These are phyloP conservation scores for Prototheca stagnorum DNA, from an alignment of 163 green algal species.

Conservation along the genomic window DNA sequence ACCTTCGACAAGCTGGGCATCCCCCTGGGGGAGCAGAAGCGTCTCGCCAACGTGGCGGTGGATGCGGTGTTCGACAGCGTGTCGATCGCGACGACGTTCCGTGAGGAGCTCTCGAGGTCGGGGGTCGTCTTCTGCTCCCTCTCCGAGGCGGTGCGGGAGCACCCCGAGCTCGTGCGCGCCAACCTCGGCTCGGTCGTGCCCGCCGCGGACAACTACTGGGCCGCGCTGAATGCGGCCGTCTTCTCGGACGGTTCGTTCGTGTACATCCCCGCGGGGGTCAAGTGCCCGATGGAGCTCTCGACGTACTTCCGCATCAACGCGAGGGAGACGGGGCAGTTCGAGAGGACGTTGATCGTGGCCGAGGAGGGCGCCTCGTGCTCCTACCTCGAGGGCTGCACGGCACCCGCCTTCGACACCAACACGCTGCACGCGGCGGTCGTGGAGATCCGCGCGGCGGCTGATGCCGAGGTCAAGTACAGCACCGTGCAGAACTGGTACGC, in stretches of 20 bases:
- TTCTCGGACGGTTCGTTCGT: conserved; percentile 97
- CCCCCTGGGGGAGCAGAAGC: conserved; percentile 94
- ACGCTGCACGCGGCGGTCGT: conserved; percentile 97
- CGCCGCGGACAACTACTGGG: conserved; percentile 94
- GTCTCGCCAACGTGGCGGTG: conserved; percentile 82
- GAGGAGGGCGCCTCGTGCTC: conserved; percentile 86
- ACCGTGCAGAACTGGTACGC: conserved; percentile 99
- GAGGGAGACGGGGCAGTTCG: conserved; percentile 91
- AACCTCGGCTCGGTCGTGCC: conserved; percentile 91
- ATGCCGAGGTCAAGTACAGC: conserved; percentile 97
- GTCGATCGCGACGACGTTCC: conserved; percentile 96
- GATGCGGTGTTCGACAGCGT: conserved; percentile 97
- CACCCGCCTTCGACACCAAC: conserved; percentile 87
- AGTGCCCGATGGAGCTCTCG: conserved; percentile 93
- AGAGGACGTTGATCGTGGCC: conserved; percentile 92
- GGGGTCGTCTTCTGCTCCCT: conserved; percentile 97
- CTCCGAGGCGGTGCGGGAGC: conserved; percentile 83
- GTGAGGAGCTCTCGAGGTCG: conserved; percentile 74
- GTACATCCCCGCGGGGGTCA: conserved; percentile 91
- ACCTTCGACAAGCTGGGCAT: conserved; percentile 98
- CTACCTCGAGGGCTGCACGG: conserved; percentile 97
- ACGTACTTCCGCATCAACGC: conserved; percentile 99
- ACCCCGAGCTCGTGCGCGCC: conserved; percentile 90
- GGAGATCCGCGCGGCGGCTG: conserved; percentile 66
- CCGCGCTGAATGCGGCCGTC: conserved; percentile 92